Evolutionary conservation across 2,329 filamentous ascomycete species (phyloP).

Genomic region (Microcyclospora pomicola): DNA sequence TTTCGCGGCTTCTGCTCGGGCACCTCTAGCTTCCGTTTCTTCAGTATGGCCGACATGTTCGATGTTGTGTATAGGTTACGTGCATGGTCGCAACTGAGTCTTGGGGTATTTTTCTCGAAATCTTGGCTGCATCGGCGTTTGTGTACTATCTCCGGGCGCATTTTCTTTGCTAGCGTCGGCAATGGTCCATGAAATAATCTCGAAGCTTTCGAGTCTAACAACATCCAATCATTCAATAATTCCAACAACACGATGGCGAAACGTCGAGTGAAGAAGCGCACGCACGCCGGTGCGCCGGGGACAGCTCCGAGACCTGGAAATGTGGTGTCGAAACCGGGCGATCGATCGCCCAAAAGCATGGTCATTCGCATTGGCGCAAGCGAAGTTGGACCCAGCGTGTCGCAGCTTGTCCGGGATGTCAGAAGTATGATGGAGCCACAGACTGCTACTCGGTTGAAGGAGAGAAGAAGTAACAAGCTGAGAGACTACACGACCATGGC

Average conservation of each 20-base stretch:
- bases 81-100: too few species aligned
- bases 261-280: constrained; percentile 74
- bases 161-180: not conserved
- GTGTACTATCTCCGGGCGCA: not conserved
- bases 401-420: constrained; percentile 82
- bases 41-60: too few species aligned
- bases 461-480: constrained; percentile 74
- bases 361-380: constrained; percentile 93
- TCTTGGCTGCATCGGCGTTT: constrained; percentile 1
- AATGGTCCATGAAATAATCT: too few species aligned
- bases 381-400: constrained; percentile 81
- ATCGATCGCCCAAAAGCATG: constrained; percentile 82
- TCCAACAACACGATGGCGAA: constrained; percentile 50
- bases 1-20: constrained; percentile 1
- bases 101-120: too few species aligned
- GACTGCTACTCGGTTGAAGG: constrained; percentile 77
- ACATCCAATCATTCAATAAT: not conserved
- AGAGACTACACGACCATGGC: constrained; percentile 93
- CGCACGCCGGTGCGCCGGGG: constrained; percentile 57
- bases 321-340: constrained; percentile 41
- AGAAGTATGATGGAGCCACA: constrained; percentile 91
- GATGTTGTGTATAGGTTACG: too few species aligned
- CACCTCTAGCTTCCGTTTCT: not conserved
- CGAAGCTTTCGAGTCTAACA: constrained; percentile 21
- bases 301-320: constrained; percentile 37